Evolutionary conservation across 73 alveolate species (phyloP).

Genomic region (Tetrahymena malaccensis): DNA sequence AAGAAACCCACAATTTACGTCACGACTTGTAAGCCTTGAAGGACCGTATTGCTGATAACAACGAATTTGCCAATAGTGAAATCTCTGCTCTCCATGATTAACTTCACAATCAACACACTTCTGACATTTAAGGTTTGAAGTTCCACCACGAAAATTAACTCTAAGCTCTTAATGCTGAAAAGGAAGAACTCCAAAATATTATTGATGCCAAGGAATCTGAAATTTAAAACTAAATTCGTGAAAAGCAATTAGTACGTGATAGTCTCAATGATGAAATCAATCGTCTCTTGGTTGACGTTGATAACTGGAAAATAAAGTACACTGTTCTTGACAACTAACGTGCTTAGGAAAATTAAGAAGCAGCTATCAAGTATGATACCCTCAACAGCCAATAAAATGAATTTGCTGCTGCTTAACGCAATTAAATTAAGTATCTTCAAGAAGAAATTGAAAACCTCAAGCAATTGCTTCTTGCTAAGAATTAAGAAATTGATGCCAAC

Average conservation of each 20-base stretch:
- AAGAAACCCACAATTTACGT: neutral
- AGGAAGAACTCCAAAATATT: neutral
- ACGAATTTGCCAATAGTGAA: neutral
- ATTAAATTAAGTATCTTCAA: neutral
- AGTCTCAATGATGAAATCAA: neutral
- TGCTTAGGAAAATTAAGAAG: neutral
- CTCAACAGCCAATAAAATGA: neutral
- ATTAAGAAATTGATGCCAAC: neutral
- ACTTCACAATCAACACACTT: neutral
- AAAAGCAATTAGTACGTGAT: neutral
- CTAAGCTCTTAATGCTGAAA: neutral
- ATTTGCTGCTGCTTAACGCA: neutral
- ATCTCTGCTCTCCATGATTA: neutral
- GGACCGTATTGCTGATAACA: neutral
- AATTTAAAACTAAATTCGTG: neutral
- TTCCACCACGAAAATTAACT: neutral
- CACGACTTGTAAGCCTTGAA: neutral
- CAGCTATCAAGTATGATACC: neutral
- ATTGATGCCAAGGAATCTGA: neutral
- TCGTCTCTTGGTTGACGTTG: neutral
- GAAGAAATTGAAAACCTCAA: neutral
- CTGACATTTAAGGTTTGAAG: neutral
- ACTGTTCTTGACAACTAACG: neutral
- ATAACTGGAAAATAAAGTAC: neutral
- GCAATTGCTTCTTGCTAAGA: neutral